Evolutionary conservation across 148 eudicot genomes (phyloP), one percentile per base, ranked within the genome.

Genomic region (Polygonum maritimum): DNA sequence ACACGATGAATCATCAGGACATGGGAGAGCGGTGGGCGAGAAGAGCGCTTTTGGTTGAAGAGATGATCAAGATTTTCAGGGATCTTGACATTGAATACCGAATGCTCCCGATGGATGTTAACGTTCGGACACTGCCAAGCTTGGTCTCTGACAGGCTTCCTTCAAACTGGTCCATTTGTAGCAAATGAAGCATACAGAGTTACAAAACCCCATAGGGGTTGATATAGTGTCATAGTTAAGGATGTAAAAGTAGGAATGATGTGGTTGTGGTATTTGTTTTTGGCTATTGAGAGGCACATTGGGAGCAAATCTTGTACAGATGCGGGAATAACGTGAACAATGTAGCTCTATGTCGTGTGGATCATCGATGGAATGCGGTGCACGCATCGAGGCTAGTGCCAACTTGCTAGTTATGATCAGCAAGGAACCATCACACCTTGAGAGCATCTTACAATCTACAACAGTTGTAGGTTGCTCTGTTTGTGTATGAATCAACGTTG

Each of bases 51-150:
- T 82, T 92, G 21, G 85, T 92, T 0, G 95, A 90, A 81, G 92
- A 90, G 77, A 87, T 92, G 95, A 67, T 92, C 35, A 87, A 82
- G 76, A 78, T 82, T 14, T 86, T 86, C 82, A 81, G 54, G 49
- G 92, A 86, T 48, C 91, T 92, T 0, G 92, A 90, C 55, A 88
- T 92, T 2, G 89, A 92, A 38, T 92, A 92, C 62, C 90, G 90
- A 0, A 79, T 90, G 92, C 78, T 92, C 69, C 94, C 97, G 0
- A 71, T 65, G 21, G 94, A 92, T 7, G 79, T 88, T 52, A 92
- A 92, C n/a, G 87, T 92, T 51, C 80, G 90, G 31, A 86, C 81
- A 73, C 77, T 88, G 82, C 87, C 90, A 3, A 75, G 84, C 16
- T 3, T 86, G 71, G 79, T 74, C 48, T 87, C 92, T 0, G 87